These are phyloP conservation scores for Macaranga tanarius DNA, from an alignment of 441 rosid genomes.

Conservation along the genomic window DNA sequence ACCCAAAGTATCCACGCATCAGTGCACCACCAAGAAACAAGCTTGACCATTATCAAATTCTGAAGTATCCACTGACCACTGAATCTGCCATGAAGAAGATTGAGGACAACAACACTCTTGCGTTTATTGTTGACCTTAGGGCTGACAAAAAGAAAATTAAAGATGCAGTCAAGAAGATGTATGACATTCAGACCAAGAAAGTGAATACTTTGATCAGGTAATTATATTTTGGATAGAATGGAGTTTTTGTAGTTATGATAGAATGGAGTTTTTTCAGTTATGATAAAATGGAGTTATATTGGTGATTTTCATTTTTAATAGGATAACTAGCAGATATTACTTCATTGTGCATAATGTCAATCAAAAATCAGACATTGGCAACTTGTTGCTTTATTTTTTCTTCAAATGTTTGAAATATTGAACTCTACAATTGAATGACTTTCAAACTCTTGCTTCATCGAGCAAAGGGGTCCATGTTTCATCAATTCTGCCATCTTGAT, in stretches of 20 bases:
- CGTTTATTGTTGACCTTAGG: slow-evolving; percentile 86
- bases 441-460: no score
- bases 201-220: slow-evolving; percentile 94
- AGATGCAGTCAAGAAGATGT: slow-evolving; percentile 92
- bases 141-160: slow-evolving; percentile 91
- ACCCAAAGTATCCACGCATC: slow-evolving; percentile 66
- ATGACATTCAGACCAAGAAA: slow-evolving; percentile 88
- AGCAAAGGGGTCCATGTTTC: no score
- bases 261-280: no score
- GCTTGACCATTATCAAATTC: slow-evolving; percentile 75
- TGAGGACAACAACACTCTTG: slow-evolving; percentile 90
- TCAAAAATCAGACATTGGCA: no score
- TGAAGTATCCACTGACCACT: slow-evolving; percentile 73
- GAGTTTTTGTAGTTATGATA: no score
- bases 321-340: neutral
- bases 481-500: no score
- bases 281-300: no score
- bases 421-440: neutral
- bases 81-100: slow-evolving; percentile 90
- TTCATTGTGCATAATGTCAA: neutral
- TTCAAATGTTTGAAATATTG: neutral
- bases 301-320: neutral
- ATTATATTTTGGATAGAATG: neutral
- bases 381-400: no score
- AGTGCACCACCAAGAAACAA: slow-evolving; percentile 69